Conservation (phyloP, 1,139 yeast genomes). For the Pichia sp. region DNA sequence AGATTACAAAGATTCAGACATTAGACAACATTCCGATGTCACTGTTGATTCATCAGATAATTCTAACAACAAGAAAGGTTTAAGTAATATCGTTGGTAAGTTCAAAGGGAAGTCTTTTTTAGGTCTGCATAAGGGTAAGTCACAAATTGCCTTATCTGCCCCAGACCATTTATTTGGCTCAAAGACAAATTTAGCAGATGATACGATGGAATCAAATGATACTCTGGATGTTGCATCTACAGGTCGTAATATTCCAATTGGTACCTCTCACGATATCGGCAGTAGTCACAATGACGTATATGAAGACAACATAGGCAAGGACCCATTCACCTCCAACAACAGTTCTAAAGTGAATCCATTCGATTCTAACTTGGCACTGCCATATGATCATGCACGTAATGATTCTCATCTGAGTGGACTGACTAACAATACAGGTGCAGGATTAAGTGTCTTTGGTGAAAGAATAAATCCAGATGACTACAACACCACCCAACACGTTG, state of each 20-base stretch:
- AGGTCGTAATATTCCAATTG: background rate
- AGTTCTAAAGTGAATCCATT: constrained; percentile 6
- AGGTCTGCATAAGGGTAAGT: constrained; percentile 16
- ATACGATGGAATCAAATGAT: background rate
- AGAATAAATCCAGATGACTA: constrained; percentile 11
- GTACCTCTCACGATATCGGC: background rate
- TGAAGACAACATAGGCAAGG: background rate
- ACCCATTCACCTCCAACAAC: constrained; percentile 8
- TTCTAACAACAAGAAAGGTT: constrained; percentile 8
- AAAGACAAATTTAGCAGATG: background rate
- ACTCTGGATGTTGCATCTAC: constrained; percentile 4
- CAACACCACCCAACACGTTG: background rate
- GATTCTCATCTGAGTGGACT: constrained; percentile 12
- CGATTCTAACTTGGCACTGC: background rate
- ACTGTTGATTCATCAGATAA: background rate
- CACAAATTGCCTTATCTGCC: constrained; percentile 1
- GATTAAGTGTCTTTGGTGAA: constrained; percentile 17
- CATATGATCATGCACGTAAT: constrained; percentile 8
- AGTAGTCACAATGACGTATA: background rate
- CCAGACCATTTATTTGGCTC: background rate
- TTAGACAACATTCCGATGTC: background rate
- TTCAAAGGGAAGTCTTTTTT: constrained; percentile 25
- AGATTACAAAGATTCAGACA: constrained; percentile 4
- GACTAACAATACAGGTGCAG: constrained; percentile 14
- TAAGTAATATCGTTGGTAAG: constrained; percentile 14